Percentiles rank a stretch among this genome's conserved stretches.
Evolutionary conservation across 257 asterid species (phyloP).

Genomic region (Solanum appendiculatum): DNA sequence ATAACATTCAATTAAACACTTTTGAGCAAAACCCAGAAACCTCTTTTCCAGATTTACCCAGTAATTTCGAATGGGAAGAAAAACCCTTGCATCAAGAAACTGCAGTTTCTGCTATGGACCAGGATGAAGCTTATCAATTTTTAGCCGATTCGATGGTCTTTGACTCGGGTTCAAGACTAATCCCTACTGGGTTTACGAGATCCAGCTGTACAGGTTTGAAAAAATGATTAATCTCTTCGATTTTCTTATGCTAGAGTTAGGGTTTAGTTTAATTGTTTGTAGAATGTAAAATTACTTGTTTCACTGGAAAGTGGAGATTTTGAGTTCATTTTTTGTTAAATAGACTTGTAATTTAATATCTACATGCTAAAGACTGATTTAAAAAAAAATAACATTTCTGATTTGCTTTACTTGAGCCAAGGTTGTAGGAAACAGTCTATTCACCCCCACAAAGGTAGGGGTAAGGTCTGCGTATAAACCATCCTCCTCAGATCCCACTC

Average conservation of each 20-base stretch:
- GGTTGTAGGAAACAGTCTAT: background rate
- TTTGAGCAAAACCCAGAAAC: slow-evolving; percentile 22
- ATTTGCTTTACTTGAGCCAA: background rate
- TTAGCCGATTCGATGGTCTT: slow-evolving; percentile 71
- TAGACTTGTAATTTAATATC: background rate
- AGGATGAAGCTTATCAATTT: slow-evolving; percentile 27
- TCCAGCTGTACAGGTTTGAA: slow-evolving; percentile 49
- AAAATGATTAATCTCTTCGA: background rate
- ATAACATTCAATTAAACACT: slow-evolving; percentile 13
- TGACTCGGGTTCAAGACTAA: slow-evolving; percentile 50
- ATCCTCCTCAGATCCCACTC: background rate
- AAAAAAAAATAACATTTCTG: background rate
- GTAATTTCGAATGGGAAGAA: slow-evolving; percentile 23
- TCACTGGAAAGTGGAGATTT: background rate
- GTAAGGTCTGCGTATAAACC: background rate
- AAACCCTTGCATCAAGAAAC: slow-evolving; percentile 32
- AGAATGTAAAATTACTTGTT: background rate
- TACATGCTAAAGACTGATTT: background rate
- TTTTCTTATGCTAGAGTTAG: background rate
- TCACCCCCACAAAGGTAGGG: background rate
- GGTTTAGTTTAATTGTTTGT: background rate
- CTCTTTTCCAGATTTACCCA: slow-evolving; percentile 22
- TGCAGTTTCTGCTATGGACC: slow-evolving; percentile 37
- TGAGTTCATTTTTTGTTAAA: background rate
- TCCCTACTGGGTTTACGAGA: slow-evolving; percentile 44